Evolutionary conservation across 2,329 filamentous ascomycete species (phyloP).

Genomic region (Lasiodiplodia citricola): DNA sequence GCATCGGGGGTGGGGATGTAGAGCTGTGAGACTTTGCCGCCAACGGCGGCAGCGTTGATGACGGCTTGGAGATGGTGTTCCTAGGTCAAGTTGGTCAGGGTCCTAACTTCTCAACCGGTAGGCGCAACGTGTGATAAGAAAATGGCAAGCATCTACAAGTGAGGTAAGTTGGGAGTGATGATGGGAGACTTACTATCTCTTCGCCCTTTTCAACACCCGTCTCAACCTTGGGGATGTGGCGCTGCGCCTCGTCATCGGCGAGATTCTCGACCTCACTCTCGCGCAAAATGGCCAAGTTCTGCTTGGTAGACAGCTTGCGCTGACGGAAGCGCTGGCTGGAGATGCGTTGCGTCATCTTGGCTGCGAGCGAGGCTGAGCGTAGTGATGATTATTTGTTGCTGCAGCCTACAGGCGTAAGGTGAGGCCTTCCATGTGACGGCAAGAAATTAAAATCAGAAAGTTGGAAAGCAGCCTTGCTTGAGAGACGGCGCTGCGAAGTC

Average conservation of each 20-base stretch:
- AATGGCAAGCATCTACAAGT: constrained; percentile 33
- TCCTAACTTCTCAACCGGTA: not conserved
- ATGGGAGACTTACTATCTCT: constrained; percentile 80
- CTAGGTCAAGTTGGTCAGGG: constrained; percentile 53
- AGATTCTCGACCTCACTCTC: constrained; percentile 88
- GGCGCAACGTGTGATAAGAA: constrained; percentile 33
- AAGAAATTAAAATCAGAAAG: constrained; percentile 6
- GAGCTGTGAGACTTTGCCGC: constrained; percentile 65
- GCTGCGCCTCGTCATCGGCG: constrained; percentile 84
- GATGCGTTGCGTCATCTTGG: constrained; percentile 44
- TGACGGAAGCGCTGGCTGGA: constrained; percentile 70
- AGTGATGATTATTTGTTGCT: constrained; percentile 2
- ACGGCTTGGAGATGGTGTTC: constrained; percentile 96
- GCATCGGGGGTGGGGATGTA: constrained; percentile 73
- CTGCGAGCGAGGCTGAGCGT: not conserved
- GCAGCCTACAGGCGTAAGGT: constrained; percentile 14
- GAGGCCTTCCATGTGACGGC: constrained; percentile 25
- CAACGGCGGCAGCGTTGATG: constrained; percentile 66
- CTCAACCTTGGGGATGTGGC: constrained; percentile 82
- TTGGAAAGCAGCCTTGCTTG: not conserved
- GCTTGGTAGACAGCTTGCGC: constrained; percentile 92
- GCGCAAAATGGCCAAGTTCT: constrained; percentile 82
- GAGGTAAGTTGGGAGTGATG: constrained; percentile 30
- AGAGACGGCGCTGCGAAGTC: constrained; percentile 1
- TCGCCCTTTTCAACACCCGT: constrained; percentile 97